Conservation (phyloP, 805 yeast genomes). For the Sungouiella thailandica region DNA sequence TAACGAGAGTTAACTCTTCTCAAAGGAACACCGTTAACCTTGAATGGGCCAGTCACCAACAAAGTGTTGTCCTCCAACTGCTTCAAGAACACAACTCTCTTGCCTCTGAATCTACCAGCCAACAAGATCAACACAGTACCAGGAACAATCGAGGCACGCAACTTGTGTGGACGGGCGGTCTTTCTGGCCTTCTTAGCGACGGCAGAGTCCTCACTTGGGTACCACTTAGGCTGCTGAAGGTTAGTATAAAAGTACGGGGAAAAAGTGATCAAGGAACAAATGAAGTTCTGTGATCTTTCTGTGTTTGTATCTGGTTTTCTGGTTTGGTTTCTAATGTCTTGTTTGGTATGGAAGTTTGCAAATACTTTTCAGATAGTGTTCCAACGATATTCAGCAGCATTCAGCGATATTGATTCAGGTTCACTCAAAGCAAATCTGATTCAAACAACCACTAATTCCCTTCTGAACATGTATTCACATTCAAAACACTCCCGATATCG, state of each 20-base stretch:
- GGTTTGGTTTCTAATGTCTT: too few species aligned
- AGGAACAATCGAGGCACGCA: constrained; percentile 94
- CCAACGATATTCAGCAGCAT: too few species aligned
- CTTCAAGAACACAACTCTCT: constrained; percentile 98
- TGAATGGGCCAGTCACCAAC: constrained; percentile 98
- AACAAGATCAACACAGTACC: constrained; percentile 96
- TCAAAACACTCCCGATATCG: too few species aligned
- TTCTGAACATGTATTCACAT: too few species aligned
- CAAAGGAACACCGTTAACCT: constrained; percentile 98
- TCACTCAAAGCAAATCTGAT: too few species aligned
- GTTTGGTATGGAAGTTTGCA: too few species aligned
- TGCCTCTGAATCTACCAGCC: constrained; percentile 99
- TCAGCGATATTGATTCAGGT: too few species aligned
- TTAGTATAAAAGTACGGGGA: constrained; percentile 12
- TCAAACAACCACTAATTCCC: too few species aligned
- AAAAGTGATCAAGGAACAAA: background rate
- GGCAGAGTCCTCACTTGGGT: constrained; percentile 87
- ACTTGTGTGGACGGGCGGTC: constrained; percentile 87
- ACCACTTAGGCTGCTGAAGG: constrained; percentile 79
- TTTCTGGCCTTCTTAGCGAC: constrained; percentile 87
- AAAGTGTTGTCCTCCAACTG: constrained; percentile 96
- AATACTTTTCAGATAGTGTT: too few species aligned
- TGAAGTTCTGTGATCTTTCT: background rate
- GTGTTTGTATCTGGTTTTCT: too few species aligned
- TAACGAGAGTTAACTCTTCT: constrained; percentile 99